Evolutionary conservation across 768 basidiomycete genomes (phyloP).

Genomic region (Rubroboletus pulcherrimus): DNA sequence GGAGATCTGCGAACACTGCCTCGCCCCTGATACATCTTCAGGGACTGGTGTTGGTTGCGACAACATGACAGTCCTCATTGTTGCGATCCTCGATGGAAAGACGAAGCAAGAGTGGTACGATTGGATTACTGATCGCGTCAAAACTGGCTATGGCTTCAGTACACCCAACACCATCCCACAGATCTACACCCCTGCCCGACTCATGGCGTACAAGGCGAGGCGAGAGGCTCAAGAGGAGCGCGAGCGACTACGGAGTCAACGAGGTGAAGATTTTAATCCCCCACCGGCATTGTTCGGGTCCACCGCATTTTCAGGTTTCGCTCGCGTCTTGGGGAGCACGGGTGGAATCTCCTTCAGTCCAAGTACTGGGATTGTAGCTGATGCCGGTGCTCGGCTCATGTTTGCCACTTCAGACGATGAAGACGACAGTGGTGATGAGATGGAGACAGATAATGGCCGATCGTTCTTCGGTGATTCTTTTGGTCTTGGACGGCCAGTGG

Average conservation of each 20-base stretch:
- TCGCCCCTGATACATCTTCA: conserved; percentile 89
- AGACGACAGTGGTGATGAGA: conserved; percentile 55
- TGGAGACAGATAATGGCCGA: conserved; percentile 30
- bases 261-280: conserved; percentile 30
- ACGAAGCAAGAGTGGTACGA: conserved; percentile 91
- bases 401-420: conserved; percentile 59
- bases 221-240: conserved; percentile 54
- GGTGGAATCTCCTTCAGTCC: conserved; percentile 68
- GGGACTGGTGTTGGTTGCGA: conserved; percentile 95
- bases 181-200: conserved; percentile 64
- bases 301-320: conserved; percentile 44
- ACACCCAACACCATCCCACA: conserved; percentile 77
- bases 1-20: conserved; percentile 85
- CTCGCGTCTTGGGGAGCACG: conserved; percentile 51
- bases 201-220: conserved; percentile 60
- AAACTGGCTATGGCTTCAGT: conserved; percentile 66
- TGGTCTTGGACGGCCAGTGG: conserved; percentile 42
- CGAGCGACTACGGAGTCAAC: conserved; percentile 37
- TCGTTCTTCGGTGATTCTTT: conserved; percentile 51
- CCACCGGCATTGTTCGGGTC: conserved; percentile 32
- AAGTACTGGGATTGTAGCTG: conserved; percentile 47
- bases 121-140: conserved; percentile 83
- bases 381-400: conserved; percentile 48
- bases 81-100: conserved; percentile 82
- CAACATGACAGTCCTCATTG: conserved; percentile 95